These are phyloP conservation scores for Colletotrichum ledebouriae DNA, from an alignment of 2,329 filamentous ascomycete species.

Conservation along the genomic window DNA sequence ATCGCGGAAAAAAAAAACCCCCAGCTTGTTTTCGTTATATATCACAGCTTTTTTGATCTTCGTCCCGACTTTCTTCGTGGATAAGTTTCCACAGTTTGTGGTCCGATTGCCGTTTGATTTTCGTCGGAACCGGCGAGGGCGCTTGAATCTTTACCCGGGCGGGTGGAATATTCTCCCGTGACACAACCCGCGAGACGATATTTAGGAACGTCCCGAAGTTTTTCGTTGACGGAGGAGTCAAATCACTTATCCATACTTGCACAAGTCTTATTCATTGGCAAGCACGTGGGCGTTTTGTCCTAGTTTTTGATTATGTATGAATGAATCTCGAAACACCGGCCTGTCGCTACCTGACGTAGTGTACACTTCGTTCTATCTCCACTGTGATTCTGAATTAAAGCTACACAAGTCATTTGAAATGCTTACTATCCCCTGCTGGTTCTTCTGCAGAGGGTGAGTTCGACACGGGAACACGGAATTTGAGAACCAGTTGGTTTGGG, in stretches of 20 bases:
- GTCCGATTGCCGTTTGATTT: slow-evolving; percentile 16
- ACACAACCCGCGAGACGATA: slow-evolving; percentile 3
- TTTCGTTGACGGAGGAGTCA: background rate
- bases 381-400: no score
- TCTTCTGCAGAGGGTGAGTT: no score
- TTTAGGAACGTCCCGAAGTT: slow-evolving; percentile 4
- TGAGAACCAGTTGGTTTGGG: no score
- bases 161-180: slow-evolving; percentile 3
- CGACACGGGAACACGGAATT: no score
- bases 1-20: background rate
- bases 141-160: slow-evolving; percentile 13
- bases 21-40: slow-evolving; percentile 11
- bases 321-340: no score
- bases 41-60: slow-evolving; percentile 1
- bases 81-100: slow-evolving; percentile 10
- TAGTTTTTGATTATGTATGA: no score
- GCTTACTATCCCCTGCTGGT: no score
- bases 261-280: background rate
- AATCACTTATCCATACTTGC: background rate
- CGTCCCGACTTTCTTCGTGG: background rate
- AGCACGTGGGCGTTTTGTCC: no score
- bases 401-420: no score
- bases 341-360: no score
- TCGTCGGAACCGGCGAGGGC: background rate
- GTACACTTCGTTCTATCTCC: no score